These are phyloP conservation scores for Phalaenopsis hybrid DNA, from an alignment of 116 monocot genomes.

Conservation along the genomic window DNA sequence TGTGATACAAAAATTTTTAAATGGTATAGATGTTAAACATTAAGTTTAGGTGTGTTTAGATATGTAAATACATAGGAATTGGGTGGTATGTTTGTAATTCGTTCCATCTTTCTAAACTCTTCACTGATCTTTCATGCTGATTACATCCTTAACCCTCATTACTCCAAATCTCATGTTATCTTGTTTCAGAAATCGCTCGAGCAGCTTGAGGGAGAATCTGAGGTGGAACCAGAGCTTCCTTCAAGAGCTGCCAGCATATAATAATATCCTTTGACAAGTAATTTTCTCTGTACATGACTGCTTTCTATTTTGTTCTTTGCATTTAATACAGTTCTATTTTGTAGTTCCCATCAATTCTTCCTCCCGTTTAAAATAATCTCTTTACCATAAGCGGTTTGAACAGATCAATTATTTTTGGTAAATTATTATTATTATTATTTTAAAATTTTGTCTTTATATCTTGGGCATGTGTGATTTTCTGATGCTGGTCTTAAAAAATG, in stretches of 20 bases:
- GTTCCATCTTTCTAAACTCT: neutral
- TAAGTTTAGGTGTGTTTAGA: too few relatives aligned
- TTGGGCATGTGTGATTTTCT: neutral
- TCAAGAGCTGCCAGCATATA: constrained; percentile 76
- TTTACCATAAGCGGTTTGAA: neutral
- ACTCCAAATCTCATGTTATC: constrained; percentile 19
- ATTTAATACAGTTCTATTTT: constrained; percentile 11
- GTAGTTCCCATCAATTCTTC: constrained; percentile 6
- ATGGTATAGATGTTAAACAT: too few relatives aligned
- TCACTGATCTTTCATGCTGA: neutral
- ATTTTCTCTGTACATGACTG: constrained; percentile 25
- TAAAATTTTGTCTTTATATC: neutral
- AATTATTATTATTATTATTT: neutral
- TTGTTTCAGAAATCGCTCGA: constrained; percentile 44
- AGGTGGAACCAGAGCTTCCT: constrained; percentile 59
- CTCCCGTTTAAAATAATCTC: neutral
- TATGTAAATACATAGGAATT: too few relatives aligned
- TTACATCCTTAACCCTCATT: neutral
- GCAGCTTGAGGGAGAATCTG: constrained; percentile 46
- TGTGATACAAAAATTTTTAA: too few relatives aligned
- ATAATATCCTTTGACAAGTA: neutral
- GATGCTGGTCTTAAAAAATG: too few relatives aligned
- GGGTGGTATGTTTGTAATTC: too few relatives aligned
- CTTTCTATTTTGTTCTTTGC: constrained; percentile 8
- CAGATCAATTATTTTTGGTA: neutral